Evolutionary conservation across 805 yeast species (phyloP).

Genomic region (Wickerhamomyces strasburgensis): DNA sequence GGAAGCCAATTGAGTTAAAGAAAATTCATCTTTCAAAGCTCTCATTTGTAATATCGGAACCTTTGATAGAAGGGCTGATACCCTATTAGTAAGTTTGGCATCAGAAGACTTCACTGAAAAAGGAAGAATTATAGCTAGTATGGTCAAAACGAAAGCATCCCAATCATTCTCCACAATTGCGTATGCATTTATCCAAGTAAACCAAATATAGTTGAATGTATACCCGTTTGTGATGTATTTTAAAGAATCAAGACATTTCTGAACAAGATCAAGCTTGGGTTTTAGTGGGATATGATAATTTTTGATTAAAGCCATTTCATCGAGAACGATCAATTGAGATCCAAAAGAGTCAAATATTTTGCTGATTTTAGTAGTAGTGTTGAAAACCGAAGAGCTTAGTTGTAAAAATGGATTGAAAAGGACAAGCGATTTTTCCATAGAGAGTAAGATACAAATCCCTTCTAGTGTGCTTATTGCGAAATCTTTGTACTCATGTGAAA

Average conservation of each 20-base stretch:
- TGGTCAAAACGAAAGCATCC: constrained; percentile 50
- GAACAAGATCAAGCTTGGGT: constrained; percentile 42
- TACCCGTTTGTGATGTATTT: constrained; percentile 53
- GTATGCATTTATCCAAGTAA: constrained; percentile 56
- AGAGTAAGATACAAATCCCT: constrained; percentile 43
- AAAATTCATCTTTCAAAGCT: constrained; percentile 25
- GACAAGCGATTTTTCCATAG: constrained; percentile 30
- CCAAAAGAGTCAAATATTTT: constrained; percentile 10
- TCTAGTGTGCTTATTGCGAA: constrained; percentile 30
- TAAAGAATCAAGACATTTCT: constrained; percentile 43
- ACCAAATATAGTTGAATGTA: constrained; percentile 52
- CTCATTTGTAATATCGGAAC: constrained; percentile 15
- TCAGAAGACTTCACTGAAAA: constrained; percentile 28
- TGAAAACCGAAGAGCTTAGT: constrained; percentile 33
- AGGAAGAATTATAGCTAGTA: constrained; percentile 48
- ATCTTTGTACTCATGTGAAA: constrained; percentile 33
- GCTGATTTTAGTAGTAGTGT: constrained; percentile 3
- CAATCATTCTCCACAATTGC: constrained; percentile 48
- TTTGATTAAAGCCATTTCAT: constrained; percentile 8
- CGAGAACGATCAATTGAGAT: constrained; percentile 16
- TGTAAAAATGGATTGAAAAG: constrained; percentile 57
- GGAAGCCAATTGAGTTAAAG: constrained; percentile 52
- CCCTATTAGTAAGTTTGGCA: constrained; percentile 9
- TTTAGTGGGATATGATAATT: constrained; percentile 34
- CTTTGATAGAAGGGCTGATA: constrained; percentile 9